phyloP scores from a whole-genome alignment of 306 rosid species.

The Cicer arietinum region DNA sequence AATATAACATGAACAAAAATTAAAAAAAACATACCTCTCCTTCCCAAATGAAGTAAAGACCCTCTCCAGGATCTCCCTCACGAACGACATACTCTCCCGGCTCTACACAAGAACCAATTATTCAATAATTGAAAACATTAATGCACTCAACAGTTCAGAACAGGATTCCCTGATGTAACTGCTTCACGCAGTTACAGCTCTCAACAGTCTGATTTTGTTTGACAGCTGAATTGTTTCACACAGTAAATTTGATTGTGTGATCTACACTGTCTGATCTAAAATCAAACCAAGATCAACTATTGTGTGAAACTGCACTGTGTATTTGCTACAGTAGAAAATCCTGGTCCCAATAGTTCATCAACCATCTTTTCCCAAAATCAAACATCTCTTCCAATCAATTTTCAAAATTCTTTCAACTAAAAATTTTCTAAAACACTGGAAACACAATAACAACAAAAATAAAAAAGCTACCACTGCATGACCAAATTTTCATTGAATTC shows the following conservation, averaged over 20 bases:
- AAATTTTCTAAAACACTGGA: conserved; percentile 13
- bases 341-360: not conserved
- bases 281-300: too few relatives aligned
- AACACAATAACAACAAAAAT: not conserved
- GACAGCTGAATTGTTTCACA: too few relatives aligned
- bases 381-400: conserved; percentile 27
- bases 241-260: too few relatives aligned
- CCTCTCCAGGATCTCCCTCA: conserved; percentile 79
- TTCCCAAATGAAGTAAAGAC: conserved; percentile 86
- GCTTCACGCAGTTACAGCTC: too few relatives aligned
- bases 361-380: conserved; percentile 12
- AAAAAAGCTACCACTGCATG: not conserved
- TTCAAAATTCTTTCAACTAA: conserved; percentile 2
- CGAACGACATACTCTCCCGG: conserved; percentile 72
- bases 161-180: too few relatives aligned
- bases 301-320: too few relatives aligned
- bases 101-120: conserved; percentile 52
- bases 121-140: conserved; percentile 25
- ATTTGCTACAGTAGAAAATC: too few relatives aligned
- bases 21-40: conserved; percentile 74
- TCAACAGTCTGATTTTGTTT: too few relatives aligned
- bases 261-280: too few relatives aligned
- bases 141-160: not conserved
- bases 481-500: not conserved
- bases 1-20: not conserved